phyloP scores from a whole-genome alignment of 2,329 filamentous ascomycete genomes.

The Trichoderma semiorbis region DNA sequence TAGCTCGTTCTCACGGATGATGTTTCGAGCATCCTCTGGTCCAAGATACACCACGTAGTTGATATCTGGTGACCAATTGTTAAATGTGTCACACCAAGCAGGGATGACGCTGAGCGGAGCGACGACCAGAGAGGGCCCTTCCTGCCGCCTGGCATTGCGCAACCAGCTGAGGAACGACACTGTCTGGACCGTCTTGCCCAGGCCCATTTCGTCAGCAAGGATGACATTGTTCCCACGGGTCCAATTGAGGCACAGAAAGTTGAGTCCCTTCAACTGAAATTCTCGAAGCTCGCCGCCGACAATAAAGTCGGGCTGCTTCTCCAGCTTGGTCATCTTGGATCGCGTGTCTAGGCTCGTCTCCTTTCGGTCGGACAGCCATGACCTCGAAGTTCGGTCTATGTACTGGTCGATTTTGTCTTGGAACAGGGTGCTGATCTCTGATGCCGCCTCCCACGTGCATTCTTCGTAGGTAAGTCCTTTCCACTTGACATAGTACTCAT shows the following conservation, averaged over 20 bases:
- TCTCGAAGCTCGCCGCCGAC: constrained; percentile 79
- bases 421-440: constrained; percentile 71
- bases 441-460: constrained; percentile 86
- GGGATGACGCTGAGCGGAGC: constrained; percentile 96
- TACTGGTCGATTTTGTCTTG: constrained; percentile 91
- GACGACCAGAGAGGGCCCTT: constrained; percentile 95
- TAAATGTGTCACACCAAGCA: constrained; percentile 97
- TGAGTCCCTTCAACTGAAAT: constrained; percentile 91
- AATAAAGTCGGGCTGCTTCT: constrained; percentile 82
- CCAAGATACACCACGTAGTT: constrained; percentile 98
- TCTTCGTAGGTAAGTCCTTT: constrained; percentile 89
- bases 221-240: constrained; percentile 92
- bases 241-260: constrained; percentile 97
- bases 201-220: constrained; percentile 95
- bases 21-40: constrained; percentile 77
- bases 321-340: constrained; percentile 67
- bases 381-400: constrained; percentile 75
- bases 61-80: constrained; percentile 89
- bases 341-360: constrained; percentile 76
- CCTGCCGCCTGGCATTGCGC: constrained; percentile 80
- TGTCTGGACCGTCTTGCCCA: constrained; percentile 97
- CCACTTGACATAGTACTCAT: constrained; percentile 96
- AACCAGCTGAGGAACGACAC: constrained; percentile 97
- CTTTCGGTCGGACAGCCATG: constrained; percentile 73
- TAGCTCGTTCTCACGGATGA: constrained; percentile 87